Evolutionary conservation across 768 basidiomycete genomes (phyloP), one percentile per base, ranked within the genome.

Genomic region (Mycena capillaripes): DNA sequence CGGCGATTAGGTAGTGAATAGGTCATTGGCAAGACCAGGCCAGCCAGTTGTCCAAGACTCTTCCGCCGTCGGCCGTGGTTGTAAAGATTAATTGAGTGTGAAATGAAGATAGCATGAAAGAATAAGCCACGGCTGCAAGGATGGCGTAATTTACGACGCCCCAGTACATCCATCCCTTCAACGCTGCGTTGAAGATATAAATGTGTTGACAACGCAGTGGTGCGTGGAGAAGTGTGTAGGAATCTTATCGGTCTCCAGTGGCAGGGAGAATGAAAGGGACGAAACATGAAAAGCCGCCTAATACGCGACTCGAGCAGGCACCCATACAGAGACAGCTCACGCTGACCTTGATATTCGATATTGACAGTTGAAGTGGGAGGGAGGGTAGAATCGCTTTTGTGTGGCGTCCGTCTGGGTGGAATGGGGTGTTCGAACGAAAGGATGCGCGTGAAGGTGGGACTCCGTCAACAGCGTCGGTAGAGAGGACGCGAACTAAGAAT

Each of bases 401-500:
- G n/a, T 59, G 58, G 58, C 38, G 58, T 59, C 38, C 58, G 58
- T 59, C 58, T 42, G 58, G 42, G 58, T 59, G 23, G 58, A 42
- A 42, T 59, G 38, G 38, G 58, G 58, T 59, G 25, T 59, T 59
- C 38, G 58, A 42, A 59, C 58, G 25, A 59, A 59, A 42, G 58
- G 9, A 59, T 42, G 58, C 36, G n/a, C n/a, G n/a, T n/a, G n/a
- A n/a, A n/a, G n/a, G n/a, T n/a, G n/a, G n/a, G n/a, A n/a, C n/a
- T n/a, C n/a, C n/a, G n/a, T n/a, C n/a, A 59, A 42, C 58, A 59
- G 23, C 58, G 58, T 59, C 38, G 58, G 38, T 59, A 59, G 58
- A 59, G 58, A 59, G 58, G 58, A 40, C 58, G 58, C 58, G 58
- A 59, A 59, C 58, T 25, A 59, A 59, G 58, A 59, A 42, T 59